phyloP scores from a whole-genome alignment of 139 green algal genomes.

The Picochlorum sp. region DNA sequence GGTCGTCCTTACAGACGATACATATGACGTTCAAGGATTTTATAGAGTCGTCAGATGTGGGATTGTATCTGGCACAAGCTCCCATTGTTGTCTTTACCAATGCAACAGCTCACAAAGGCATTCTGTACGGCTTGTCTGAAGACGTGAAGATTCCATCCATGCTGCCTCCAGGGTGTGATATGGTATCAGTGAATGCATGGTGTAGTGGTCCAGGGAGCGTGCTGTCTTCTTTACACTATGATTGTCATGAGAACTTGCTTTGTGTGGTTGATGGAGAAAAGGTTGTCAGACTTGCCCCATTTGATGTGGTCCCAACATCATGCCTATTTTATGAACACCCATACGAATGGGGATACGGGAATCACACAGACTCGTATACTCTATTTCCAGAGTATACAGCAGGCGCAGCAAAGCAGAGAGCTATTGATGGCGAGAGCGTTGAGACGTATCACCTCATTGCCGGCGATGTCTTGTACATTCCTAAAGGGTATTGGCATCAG shows the following conservation, averaged over 20 bases:
- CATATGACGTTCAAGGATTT: neutral
- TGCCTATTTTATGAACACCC: slow-evolving; percentile 43
- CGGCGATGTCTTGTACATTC: slow-evolving; percentile 85
- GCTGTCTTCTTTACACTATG: slow-evolving; percentile 55
- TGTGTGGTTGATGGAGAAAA: slow-evolving; percentile 58
- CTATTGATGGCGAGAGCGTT: too few relatives aligned
- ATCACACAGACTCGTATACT: slow-evolving; percentile 67
- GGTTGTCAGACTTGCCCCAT: slow-evolving; percentile 42
- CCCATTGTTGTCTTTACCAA: slow-evolving; percentile 18
- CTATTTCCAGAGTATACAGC: slow-evolving; percentile 23
- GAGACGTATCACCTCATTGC: neutral
- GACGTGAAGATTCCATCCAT: slow-evolving; percentile 10
- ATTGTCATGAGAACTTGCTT: slow-evolving; percentile 75
- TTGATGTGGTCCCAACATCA: slow-evolving; percentile 23
- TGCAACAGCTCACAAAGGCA: slow-evolving; percentile 10
- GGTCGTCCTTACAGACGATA: neutral
- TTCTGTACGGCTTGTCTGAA: slow-evolving; percentile 4
- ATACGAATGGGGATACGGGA: slow-evolving; percentile 41
- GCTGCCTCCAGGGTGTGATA: neutral
- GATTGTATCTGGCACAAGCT: slow-evolving; percentile 26
- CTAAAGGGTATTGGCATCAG: slow-evolving; percentile 84
- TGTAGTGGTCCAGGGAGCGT: neutral
- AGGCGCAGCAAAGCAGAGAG: too few relatives aligned
- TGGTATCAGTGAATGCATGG: slow-evolving; percentile 6
- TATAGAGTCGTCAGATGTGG: neutral